Evolutionary conservation across 2,329 filamentous ascomycete species (phyloP).

Genomic region (Epichloe uncinata): DNA sequence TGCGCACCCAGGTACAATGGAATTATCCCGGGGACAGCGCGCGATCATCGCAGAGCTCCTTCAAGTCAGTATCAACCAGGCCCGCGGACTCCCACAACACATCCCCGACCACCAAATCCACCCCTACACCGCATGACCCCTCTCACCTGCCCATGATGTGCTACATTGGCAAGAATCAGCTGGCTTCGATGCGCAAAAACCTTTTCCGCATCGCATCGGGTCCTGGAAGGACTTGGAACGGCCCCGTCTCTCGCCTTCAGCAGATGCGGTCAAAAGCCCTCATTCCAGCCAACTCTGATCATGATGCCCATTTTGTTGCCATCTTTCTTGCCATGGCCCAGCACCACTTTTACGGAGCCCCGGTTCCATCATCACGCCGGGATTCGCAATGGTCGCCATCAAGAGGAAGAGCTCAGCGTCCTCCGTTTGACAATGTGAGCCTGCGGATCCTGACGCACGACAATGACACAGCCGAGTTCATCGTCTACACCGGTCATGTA

Average conservation of each 20-base stretch:
- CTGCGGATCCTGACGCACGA: conserved; percentile 39
- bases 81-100: conserved; percentile 17
- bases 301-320: conserved; percentile 39
- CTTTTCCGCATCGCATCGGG: conserved; percentile 32
- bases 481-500: conserved; percentile 39
- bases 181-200: conserved; percentile 31
- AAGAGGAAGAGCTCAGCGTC: conserved; percentile 10
- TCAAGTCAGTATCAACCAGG: conserved; percentile 24
- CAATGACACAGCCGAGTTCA: conserved; percentile 32
- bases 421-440: conserved; percentile 33
- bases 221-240: conserved; percentile 28
- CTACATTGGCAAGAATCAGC: conserved; percentile 35
- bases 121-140: conserved; percentile 10
- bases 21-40: conserved; percentile 20
- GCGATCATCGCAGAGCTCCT: conserved; percentile 17
- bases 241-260: conserved; percentile 34
- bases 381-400: conserved; percentile 15
- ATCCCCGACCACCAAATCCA: neutral
- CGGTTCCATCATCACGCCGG: conserved; percentile 10
- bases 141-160: conserved; percentile 23
- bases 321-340: conserved; percentile 45
- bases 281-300: conserved; percentile 32
- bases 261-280: conserved; percentile 32
- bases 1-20: conserved; percentile 39
- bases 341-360: conserved; percentile 32